Percentiles rank a stretch among this genome's conserved stretches.
Conservation (phyloP, 2,329 filamentous ascomycete species). For the Apiospora aurea region DNA sequence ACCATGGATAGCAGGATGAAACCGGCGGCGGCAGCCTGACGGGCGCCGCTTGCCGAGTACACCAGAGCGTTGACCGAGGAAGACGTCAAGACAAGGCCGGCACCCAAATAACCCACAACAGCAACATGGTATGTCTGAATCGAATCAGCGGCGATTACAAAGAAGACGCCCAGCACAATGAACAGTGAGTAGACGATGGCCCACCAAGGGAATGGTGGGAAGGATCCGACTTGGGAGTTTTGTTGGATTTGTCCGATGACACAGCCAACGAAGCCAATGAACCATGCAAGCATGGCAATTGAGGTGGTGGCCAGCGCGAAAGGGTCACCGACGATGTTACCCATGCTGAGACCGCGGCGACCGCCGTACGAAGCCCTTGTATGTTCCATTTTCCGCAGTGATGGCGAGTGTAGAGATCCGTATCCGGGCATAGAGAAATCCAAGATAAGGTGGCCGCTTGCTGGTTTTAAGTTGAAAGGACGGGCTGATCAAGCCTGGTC, state of each 20-base stretch:
- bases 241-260: constrained; percentile 72
- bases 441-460: not conserved
- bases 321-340: constrained; percentile 93
- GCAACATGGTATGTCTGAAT: constrained; percentile 91
- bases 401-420: constrained; percentile 76
- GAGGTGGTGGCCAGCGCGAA: constrained; percentile 95
- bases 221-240: constrained; percentile 50
- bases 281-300: constrained; percentile 91
- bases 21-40: constrained; percentile 88
- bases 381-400: constrained; percentile 82
- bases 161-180: constrained; percentile 78
- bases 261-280: constrained; percentile 88
- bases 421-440: constrained; percentile 75
- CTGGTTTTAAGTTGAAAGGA: not conserved
- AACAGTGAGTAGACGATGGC: constrained; percentile 84
- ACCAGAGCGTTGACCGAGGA: constrained; percentile 87
- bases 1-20: constrained; percentile 96
- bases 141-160: constrained; percentile 85
- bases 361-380: constrained; percentile 63
- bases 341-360: constrained; percentile 71
- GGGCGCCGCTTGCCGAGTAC: constrained; percentile 74
- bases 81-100: constrained; percentile 83
- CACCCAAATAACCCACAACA: constrained; percentile 84
- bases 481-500: not conserved
- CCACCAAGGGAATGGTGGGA: constrained; percentile 95